Conservation (phyloP, 208 protist species). For the Leishmania braziliensis region DNA sequence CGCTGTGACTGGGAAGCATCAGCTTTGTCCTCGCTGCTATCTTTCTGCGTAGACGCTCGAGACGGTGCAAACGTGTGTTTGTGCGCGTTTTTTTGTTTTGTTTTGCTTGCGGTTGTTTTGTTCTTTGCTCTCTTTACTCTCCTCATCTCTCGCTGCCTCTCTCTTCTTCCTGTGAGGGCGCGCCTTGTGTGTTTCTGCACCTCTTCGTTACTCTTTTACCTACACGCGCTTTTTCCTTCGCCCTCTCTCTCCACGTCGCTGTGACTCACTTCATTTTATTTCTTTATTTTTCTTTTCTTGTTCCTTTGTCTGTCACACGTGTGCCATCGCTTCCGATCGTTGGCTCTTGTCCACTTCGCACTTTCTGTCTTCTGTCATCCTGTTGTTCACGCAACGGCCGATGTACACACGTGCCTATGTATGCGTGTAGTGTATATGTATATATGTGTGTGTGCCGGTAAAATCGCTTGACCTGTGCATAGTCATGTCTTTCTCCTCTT, state of each 20-base stretch:
- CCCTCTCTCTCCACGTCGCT: neutral
- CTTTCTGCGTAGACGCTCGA: neutral
- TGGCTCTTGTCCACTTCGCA: neutral
- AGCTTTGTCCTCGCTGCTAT: constrained; percentile 3
- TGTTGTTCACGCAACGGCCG: neutral
- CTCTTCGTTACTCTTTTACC: neutral
- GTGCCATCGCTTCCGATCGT: neutral
- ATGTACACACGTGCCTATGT: neutral
- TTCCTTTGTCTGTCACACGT: neutral
- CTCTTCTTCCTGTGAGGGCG: neutral
- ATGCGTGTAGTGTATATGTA: neutral
- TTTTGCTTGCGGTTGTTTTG: neutral
- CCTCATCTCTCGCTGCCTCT: neutral
- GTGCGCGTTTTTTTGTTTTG: neutral
- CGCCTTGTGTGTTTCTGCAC: neutral
- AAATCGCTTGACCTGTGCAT: neutral
- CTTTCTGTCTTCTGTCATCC: neutral
- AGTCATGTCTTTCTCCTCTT: constrained; percentile 14
- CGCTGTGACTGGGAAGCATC: neutral
- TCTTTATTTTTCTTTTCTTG: neutral
- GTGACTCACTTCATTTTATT: constrained; percentile 1
- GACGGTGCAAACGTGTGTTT: neutral
- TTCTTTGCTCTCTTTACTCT: neutral
- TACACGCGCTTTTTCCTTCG: neutral
- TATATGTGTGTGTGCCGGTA: neutral